A percentile compares a stretch with the other conserved stretches of the same genome.
phyloP scores from a whole-genome alignment of 208 protist genomes.

The Acanthamoeba lenticulata region DNA sequence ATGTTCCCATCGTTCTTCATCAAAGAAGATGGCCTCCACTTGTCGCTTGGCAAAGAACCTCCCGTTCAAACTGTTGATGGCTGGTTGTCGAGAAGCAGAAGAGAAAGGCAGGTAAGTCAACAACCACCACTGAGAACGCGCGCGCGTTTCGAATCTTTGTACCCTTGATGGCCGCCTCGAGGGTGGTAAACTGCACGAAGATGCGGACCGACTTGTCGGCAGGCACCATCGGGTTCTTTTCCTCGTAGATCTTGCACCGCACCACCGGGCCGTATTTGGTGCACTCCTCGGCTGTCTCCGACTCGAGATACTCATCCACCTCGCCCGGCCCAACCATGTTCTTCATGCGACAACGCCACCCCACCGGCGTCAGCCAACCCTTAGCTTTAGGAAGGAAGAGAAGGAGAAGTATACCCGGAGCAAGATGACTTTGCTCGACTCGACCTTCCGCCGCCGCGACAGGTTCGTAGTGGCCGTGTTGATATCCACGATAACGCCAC shows the following conservation, averaged over 20 bases:
- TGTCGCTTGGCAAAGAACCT: constrained; percentile 70
- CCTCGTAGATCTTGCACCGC: constrained; percentile 28
- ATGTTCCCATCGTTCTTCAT: constrained; percentile 61
- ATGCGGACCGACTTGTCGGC: constrained; percentile 69
- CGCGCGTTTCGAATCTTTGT: background rate
- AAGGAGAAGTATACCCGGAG: background rate
- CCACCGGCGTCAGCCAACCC: background rate
- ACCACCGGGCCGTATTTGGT: constrained; percentile 62
- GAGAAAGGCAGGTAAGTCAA: constrained; percentile 23
- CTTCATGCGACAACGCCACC: constrained; percentile 21
- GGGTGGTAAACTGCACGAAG: constrained; percentile 60
- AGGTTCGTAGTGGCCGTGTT: background rate
- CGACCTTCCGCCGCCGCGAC: background rate
- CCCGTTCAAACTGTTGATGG: constrained; percentile 65
- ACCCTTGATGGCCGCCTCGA: constrained; percentile 65
- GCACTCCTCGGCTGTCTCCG: constrained; percentile 71
- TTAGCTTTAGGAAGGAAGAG: background rate
- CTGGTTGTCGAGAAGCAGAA: constrained; percentile 51
- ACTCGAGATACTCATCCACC: constrained; percentile 70
- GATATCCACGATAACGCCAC: background rate
- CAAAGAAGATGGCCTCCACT: constrained; percentile 70
- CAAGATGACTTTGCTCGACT: background rate
- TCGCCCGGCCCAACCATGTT: constrained; percentile 76
- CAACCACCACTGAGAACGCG: too few species aligned
- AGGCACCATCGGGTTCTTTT: constrained; percentile 7